Base-by-base conservation (phyloP, 2,329 filamentous ascomycete genomes). In the Curvularia hawaiiensis region DNA sequence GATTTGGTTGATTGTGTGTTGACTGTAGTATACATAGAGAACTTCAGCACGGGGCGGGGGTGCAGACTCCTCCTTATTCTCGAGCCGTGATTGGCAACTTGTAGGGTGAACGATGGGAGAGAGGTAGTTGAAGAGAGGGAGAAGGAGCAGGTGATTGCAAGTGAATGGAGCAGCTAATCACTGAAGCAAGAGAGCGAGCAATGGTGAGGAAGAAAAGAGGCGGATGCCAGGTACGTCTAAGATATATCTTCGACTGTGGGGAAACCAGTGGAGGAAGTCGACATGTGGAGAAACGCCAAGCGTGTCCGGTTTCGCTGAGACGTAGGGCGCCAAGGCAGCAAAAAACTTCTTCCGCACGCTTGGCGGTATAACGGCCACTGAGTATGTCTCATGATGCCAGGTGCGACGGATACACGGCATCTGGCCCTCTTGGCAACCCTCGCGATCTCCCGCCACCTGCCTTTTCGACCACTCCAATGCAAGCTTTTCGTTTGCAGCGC, bases 1-100 rank as follows among this genome's bases (percentile, higher is more conserved):
- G 64, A 63, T 55, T 66, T 65, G 56, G 54, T 58, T 43, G 52
- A 47, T 54, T 50, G 56, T 38, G 56, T 62, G 65, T 62, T 60
- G 54, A 57, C 16, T 63, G 46, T 61, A 40, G 44, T 59, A 39
- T 66, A 26, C 67, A 69, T 69, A 66, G 58, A 60, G 58, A 40
- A 69, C 65, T 67, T 69, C 67, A 69, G 67, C 52, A 68, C 61
- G 41, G 65, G 67, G 61, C 62, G 44, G 63, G 67, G 67, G 62
- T 55, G 63, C 67, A 69, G 67, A 68, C 66, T 69, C 66, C 66
- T 68, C 66, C 66, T 53, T 53, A 50, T 31, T 31, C 56, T 60
- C 52, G 64, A 56, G 66, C 66, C 66, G 65, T 67, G 63, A 60
- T 66, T 69, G 66, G 66, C 66, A 56, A 64, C 14, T 60, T 43